Conservation (phyloP, 495 filamentous ascomycete species). For the Penicillium cinerascens region DNA sequence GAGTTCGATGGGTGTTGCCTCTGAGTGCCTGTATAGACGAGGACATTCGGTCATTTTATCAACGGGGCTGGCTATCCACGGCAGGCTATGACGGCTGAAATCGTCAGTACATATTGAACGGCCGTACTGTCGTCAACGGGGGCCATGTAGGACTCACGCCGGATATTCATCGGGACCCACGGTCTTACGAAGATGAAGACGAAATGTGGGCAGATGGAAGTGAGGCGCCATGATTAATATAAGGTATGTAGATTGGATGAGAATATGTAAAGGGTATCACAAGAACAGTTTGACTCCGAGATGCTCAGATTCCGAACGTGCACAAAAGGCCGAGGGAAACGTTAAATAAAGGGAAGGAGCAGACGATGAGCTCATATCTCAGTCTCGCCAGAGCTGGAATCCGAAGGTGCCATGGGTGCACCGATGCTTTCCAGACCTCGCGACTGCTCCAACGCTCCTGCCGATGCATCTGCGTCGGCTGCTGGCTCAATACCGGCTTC, state of each 20-base stretch:
- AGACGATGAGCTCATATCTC: constrained; percentile 10
- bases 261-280: constrained; percentile 26
- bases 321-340: not conserved
- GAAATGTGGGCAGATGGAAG: not conserved
- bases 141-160: constrained; percentile 16
- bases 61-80: constrained; percentile 37
- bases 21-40: constrained; percentile 33
- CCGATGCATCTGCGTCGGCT: constrained; percentile 24
- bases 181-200: not conserved
- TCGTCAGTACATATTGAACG: not conserved
- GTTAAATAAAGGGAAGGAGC: not conserved
- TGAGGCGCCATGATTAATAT: constrained; percentile 11
- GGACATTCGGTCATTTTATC: constrained; percentile 20
- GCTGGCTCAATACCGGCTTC: constrained; percentile 47
- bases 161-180: not conserved
- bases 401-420: constrained; percentile 26
- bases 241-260: constrained; percentile 4
- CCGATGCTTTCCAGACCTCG: constrained; percentile 45
- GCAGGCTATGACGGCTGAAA: constrained; percentile 10
- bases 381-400: constrained; percentile 26
- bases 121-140: not conserved
- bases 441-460: constrained; percentile 29
- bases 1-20: constrained; percentile 56
- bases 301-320: not conserved
- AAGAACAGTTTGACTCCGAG: constrained; percentile 11